Evolutionary conservation across 2,329 filamentous ascomycete genomes (phyloP), one percentile per base, ranked within the genome.

Genomic region (Curvularia sp.): DNA sequence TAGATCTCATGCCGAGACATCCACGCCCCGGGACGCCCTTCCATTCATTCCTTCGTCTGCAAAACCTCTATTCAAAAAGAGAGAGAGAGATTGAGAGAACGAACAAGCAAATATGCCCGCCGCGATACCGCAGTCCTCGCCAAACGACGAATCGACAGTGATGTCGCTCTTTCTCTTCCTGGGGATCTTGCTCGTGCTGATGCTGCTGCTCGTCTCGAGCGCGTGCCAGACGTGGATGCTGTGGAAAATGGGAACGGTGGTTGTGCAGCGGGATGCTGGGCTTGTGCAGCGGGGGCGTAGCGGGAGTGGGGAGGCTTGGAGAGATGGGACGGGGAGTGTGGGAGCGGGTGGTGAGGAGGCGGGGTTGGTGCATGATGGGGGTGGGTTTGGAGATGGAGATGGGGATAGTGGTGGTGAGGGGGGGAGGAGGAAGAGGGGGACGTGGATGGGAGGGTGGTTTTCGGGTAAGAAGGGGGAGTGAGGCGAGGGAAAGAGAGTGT

Each of bases 131-230:
- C n/a, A n/a, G n/a, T n/a, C n/a, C n/a, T n/a, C n/a, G n/a, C n/a
- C n/a, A 13, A 19, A 23, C 15, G 32, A 55, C 42, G 60, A 70
- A 19, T 53, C 64, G 42, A 68, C 60, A 6, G 53, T 64, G 18
- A 61, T 72, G 25, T 63, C 68, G 45, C 66, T 73, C 54, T 69
- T 70, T 59, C 68, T 70, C 32, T 38, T 65, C 28, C 71, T 73
- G 50, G 68, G 66, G 2, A 65, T 69, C 23, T 57, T 73, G 1
- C 47, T 73, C 30, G 57, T 66, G 1, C 64, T 73, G 2, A 55
- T 69, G 15, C 61, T 73, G 0, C 41, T 72, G 8, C 57, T 73
- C 8, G 32, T 70, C 9, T 34, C 62, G 0, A 25, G 69, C 0
- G 43, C 55, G 0, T 59, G 70, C 21, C 68, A 71, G 30, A 72